These are phyloP conservation scores for Aspergillus wentii DNA, from an alignment of 495 filamentous ascomycete genomes.

Conservation along the genomic window DNA sequence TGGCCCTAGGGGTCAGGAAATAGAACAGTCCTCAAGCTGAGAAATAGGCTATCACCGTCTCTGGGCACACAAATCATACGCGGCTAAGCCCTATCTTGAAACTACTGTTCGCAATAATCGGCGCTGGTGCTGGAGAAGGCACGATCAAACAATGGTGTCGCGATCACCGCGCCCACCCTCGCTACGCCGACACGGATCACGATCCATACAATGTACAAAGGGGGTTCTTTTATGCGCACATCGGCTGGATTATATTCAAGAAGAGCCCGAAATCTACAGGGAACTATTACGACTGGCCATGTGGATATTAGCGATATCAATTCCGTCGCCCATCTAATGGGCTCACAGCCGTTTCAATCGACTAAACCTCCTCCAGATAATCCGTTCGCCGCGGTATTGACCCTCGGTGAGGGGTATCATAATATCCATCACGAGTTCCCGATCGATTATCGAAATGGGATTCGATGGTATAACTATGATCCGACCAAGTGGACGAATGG, in stretches of 20 bases:
- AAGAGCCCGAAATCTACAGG: conserved; percentile 84
- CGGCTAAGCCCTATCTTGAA: conserved; percentile 67
- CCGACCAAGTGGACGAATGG: conserved; percentile 92
- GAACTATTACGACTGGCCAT: too few relatives aligned
- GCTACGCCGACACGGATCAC: conserved; percentile 92
- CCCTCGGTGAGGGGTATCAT: conserved; percentile 90
- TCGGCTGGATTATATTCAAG: conserved; percentile 81
- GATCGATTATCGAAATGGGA: conserved; percentile 89
- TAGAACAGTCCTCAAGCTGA: too few relatives aligned
- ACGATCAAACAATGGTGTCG: conserved; percentile 89
- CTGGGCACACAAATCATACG: conserved; percentile 85
- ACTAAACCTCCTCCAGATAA: conserved; percentile 87
- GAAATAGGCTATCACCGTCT: conserved; percentile 77
- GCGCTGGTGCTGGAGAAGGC: conserved; percentile 83
- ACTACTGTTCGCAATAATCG: conserved; percentile 78
- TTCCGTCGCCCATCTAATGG: conserved; percentile 88
- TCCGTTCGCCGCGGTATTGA: conserved; percentile 79
- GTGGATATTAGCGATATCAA: too few relatives aligned
- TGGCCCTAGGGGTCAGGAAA: too few relatives aligned
- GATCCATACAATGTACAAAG: conserved; percentile 92
- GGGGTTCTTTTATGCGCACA: conserved; percentile 82
- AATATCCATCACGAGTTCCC: conserved; percentile 98
- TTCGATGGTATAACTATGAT: conserved; percentile 90
- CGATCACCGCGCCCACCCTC: conserved; percentile 86
- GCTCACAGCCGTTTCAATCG: conserved; percentile 91